Evolutionary conservation across 2,329 filamentous ascomycete genomes (phyloP).

Genomic region (Claviceps pazoutovae): DNA sequence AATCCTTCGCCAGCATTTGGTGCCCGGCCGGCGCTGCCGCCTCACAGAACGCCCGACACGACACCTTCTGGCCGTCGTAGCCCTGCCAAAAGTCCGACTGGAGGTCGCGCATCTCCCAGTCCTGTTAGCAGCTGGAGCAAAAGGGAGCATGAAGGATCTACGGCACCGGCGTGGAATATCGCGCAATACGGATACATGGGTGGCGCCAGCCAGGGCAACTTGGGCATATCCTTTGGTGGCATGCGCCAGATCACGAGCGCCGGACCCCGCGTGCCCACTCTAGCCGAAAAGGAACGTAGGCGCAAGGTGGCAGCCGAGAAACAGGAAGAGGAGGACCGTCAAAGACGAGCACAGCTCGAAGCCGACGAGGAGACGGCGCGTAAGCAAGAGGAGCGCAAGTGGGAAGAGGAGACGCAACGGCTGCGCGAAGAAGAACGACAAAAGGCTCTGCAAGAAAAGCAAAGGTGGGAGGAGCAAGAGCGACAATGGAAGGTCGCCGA

Average conservation of each 20-base stretch:
- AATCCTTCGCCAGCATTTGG: slow-evolving; percentile 40
- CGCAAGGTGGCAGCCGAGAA: slow-evolving; percentile 48
- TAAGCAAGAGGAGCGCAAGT: slow-evolving; percentile 49
- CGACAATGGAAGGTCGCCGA: slow-evolving; percentile 65
- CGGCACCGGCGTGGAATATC: slow-evolving; percentile 92
- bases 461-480: slow-evolving; percentile 67
- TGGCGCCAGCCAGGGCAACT: slow-evolving; percentile 87
- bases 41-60: slow-evolving; percentile 38
- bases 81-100: slow-evolving; percentile 43
- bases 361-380: slow-evolving; percentile 49
- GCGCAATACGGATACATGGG: slow-evolving; percentile 98
- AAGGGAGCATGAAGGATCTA: slow-evolving; percentile 64
- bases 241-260: slow-evolving; percentile 84
- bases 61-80: slow-evolving; percentile 40
- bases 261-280: slow-evolving; percentile 61
- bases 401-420: slow-evolving; percentile 50
- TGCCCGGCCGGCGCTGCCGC: slow-evolving; percentile 25
- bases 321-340: slow-evolving; percentile 39
- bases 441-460: slow-evolving; percentile 52
- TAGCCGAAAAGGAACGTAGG: slow-evolving; percentile 70
- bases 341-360: slow-evolving; percentile 30
- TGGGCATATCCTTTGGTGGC: slow-evolving; percentile 84
- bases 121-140: slow-evolving; percentile 82
- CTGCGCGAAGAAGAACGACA: slow-evolving; percentile 45
- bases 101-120: slow-evolving; percentile 35